Evolutionary conservation across 2,329 filamentous ascomycete genomes (phyloP).

Genomic region (Fusarium sp.): DNA sequence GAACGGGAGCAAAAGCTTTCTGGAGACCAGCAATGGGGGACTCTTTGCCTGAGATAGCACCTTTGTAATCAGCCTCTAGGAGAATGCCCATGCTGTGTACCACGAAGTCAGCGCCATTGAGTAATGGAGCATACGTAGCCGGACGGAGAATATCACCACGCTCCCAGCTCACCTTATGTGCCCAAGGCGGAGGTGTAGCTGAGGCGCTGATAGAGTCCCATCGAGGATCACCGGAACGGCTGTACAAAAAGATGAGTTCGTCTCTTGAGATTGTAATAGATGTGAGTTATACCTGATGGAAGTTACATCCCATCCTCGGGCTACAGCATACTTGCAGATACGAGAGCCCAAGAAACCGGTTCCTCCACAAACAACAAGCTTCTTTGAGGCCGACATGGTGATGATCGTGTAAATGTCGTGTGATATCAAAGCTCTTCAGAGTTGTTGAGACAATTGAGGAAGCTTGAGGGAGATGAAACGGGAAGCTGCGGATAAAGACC

Average conservation of each 20-base stretch:
- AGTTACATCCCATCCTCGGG: conserved; percentile 89
- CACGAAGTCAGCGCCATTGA: conserved; percentile 84
- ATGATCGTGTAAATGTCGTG: conserved; percentile 38
- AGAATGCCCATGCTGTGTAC: conserved; percentile 97
- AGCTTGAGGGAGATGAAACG: background rate
- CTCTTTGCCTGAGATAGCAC: conserved; percentile 84
- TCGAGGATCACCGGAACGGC: conserved; percentile 88
- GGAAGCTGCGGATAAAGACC: background rate
- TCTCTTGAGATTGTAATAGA: conserved; percentile 1
- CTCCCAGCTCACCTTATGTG: conserved; percentile 85
- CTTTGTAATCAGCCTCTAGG: conserved; percentile 98
- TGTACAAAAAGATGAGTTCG: conserved; percentile 54
- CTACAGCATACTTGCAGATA: conserved; percentile 91
- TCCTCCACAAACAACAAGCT: conserved; percentile 90
- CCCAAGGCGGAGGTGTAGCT: conserved; percentile 79
- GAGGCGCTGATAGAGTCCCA: conserved; percentile 86
- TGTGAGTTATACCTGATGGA: conserved; percentile 79
- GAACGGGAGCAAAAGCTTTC: conserved; percentile 79
- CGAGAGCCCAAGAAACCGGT: conserved; percentile 90
- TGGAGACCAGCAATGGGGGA: conserved; percentile 82
- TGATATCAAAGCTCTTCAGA: conserved; percentile 25
- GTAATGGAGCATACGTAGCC: conserved; percentile 79
- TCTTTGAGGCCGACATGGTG: conserved; percentile 73
- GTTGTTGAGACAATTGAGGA: conserved; percentile 8
- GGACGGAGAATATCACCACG: conserved; percentile 89